Percentiles rank a stretch among this genome's conserved stretches.
Evolutionary conservation across 805 yeast species (phyloP).

Genomic region (Zygotorulaspora sp.): DNA sequence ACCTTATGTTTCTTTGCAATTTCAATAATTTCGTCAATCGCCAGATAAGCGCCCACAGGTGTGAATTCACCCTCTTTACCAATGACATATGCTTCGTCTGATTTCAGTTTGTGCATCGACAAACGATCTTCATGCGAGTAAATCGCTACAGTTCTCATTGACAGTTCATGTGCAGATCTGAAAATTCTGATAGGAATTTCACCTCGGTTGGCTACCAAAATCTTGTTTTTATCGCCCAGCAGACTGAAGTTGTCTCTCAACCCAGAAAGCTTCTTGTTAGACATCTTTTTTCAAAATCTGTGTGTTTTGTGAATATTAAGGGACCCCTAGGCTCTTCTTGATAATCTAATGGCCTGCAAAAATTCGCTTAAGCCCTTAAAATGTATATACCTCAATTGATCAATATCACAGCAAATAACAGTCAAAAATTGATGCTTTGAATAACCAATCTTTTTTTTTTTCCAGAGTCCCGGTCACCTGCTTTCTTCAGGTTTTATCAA

Average conservation of each 20-base stretch:
- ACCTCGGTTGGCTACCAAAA: conserved; percentile 80
- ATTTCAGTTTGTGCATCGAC: conserved; percentile 91
- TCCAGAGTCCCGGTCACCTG: no score
- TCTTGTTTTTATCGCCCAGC: conserved; percentile 45
- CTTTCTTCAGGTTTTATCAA: no score
- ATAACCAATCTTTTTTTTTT: no score
- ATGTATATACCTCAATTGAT: no score
- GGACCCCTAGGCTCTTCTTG: no score
- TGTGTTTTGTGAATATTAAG: no score
- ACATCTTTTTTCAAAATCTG: no score
- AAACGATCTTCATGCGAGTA: conserved; percentile 94
- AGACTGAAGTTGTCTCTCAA: conserved; percentile 35
- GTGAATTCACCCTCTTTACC: conserved; percentile 86
- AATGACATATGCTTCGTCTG: conserved; percentile 89
- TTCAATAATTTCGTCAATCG: conserved; percentile 87
- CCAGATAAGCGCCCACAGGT: conserved; percentile 94
- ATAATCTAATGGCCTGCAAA: no score
- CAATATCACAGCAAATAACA: no score
- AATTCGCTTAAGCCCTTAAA: no score
- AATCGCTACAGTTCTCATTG: conserved; percentile 95
- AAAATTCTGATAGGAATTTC: conserved; percentile 85
- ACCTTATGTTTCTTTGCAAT: conserved; percentile 77
- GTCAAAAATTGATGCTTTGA: no score
- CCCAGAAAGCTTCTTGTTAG: conserved; percentile 27
- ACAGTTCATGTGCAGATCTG: conserved; percentile 94